phyloP scores from a whole-genome alignment of 129 eudicot species.

The Pseudognaphalium luteoalbum region DNA sequence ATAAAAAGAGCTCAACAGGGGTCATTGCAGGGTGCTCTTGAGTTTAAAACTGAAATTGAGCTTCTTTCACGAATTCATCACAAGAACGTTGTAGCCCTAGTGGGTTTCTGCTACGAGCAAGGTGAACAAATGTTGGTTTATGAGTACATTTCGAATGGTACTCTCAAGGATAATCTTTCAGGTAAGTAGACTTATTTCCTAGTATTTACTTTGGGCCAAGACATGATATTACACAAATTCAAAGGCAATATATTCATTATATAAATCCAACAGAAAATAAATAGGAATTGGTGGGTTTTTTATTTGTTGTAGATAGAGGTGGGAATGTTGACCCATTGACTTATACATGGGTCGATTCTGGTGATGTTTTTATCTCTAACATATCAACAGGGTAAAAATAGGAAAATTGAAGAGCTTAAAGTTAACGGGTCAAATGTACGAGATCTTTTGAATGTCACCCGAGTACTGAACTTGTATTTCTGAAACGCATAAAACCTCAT shows the following conservation, averaged over 20 bases:
- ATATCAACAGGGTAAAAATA: too few relatives aligned
- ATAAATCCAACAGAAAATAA: neutral
- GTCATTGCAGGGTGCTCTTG: slow-evolving; percentile 67
- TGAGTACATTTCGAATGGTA: slow-evolving; percentile 51
- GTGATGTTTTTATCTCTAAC: too few relatives aligned
- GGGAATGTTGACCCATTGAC: too few relatives aligned
- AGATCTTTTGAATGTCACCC: neutral
- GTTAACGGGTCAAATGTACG: neutral
- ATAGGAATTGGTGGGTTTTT: neutral
- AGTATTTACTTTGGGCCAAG: neutral
- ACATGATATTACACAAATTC: neutral
- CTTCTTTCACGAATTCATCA: slow-evolving; percentile 74
- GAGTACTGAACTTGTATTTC: neutral
- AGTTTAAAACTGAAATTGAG: slow-evolving; percentile 80
- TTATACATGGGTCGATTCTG: too few relatives aligned
- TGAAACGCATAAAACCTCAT: neutral
- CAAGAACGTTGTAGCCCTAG: slow-evolving; percentile 65
- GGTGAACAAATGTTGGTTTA: slow-evolving; percentile 76
- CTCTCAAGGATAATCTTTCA: slow-evolving; percentile 1
- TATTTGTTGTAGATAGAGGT: too few relatives aligned
- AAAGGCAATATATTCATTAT: neutral
- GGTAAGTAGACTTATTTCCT: neutral
- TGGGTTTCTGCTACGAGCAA: slow-evolving; percentile 77
- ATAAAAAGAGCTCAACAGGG: slow-evolving; percentile 39
- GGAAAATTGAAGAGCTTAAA: neutral